A percentile compares a stretch with the other conserved stretches of the same genome.
Evolutionary conservation across 768 basidiomycete genomes (phyloP).

Genomic region (Hygrocybe punicea): DNA sequence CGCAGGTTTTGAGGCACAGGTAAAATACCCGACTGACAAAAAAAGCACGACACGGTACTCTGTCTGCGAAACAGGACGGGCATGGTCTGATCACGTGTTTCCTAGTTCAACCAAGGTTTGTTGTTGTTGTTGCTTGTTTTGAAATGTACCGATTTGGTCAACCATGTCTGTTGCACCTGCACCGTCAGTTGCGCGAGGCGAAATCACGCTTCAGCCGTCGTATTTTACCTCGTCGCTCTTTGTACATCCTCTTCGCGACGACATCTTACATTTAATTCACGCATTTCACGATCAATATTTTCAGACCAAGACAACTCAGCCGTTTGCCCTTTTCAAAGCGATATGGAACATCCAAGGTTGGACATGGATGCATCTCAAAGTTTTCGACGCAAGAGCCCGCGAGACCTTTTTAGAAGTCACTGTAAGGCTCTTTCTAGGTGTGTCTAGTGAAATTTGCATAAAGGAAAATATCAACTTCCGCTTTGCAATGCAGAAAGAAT

Average conservation of each 20-base stretch:
- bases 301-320: conserved; percentile 32
- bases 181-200: conserved; percentile 57
- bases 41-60: conserved; percentile 59
- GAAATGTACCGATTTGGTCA: conserved; percentile 13
- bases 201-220: conserved; percentile 62
- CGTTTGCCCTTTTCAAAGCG: conserved; percentile 68
- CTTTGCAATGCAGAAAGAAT: conserved; percentile 47
- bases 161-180: conserved; percentile 52
- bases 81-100: conserved; percentile 31
- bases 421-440: conserved; percentile 66
- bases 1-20: conserved; percentile 46
- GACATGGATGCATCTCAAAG: conserved; percentile 73
- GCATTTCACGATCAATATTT: conserved; percentile 51
- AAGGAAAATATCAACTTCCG: neutral
- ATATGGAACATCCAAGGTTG: conserved; percentile 69
- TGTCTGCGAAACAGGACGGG: conserved; percentile 52
- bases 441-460: conserved; percentile 21
- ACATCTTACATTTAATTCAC: conserved; percentile 54
- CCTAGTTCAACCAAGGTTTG: neutral
- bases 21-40: conserved; percentile 53
- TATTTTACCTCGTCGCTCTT: conserved; percentile 80
- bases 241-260: conserved; percentile 59
- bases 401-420: conserved; percentile 59
- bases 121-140: neutral
- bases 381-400: conserved; percentile 64